phyloP scores from a whole-genome alignment of 208 protist genomes.

The Crithidia brevicula region DNA sequence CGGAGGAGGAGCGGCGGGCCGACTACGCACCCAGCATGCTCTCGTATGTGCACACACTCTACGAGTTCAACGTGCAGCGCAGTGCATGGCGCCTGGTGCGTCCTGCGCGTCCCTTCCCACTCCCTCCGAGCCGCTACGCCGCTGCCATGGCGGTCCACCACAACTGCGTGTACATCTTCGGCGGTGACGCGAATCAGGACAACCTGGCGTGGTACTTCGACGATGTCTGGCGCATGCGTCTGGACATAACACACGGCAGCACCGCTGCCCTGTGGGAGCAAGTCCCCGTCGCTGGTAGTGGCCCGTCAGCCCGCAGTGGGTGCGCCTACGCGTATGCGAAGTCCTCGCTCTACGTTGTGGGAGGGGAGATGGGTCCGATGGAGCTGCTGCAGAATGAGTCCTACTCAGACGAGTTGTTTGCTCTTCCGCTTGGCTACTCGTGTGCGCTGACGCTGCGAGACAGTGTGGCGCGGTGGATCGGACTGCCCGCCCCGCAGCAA shows the following conservation, averaged over 20 bases:
- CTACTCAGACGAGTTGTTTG: constrained; percentile 65
- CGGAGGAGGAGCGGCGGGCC: background rate
- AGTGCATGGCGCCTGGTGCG: constrained; percentile 38
- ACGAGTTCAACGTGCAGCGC: constrained; percentile 48
- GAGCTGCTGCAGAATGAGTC: constrained; percentile 20
- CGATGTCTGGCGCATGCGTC: constrained; percentile 75
- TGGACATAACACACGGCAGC: background rate
- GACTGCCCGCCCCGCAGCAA: background rate
- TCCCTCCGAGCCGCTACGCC: constrained; percentile 57
- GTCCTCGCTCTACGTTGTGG: constrained; percentile 72
- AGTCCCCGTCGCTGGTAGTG: constrained; percentile 21
- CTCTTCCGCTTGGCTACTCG: constrained; percentile 58
- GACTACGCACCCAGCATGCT: background rate
- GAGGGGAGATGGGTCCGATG: constrained; percentile 52
- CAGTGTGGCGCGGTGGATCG: constrained; percentile 51
- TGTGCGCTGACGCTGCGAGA: constrained; percentile 47
- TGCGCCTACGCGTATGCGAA: constrained; percentile 44
- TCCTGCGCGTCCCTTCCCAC: constrained; percentile 1
- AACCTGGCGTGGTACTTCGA: constrained; percentile 56
- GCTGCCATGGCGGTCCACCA: constrained; percentile 50
- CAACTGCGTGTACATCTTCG: constrained; percentile 67
- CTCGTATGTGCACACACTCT: constrained; percentile 60
- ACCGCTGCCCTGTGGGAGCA: constrained; percentile 20
- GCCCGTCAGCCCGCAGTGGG: constrained; percentile 68
- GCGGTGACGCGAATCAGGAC: constrained; percentile 70